Percentiles rank a stretch among this genome's conserved stretches.
phyloP scores from a whole-genome alignment of 176 grass and related monocot species.

The Elymus sibiricus region DNA sequence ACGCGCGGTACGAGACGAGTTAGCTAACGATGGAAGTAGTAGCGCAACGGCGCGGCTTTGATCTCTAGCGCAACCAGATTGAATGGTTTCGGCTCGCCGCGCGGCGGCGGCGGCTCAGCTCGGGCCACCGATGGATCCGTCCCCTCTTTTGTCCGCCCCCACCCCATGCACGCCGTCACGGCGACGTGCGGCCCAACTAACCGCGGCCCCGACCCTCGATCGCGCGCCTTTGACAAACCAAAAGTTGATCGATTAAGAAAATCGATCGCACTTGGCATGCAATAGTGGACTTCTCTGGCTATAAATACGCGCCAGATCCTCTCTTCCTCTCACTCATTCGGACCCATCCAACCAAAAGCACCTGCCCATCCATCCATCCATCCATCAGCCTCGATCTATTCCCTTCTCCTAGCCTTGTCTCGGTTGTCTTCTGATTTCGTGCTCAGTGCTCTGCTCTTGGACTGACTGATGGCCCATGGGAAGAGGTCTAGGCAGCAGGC shows the following conservation, averaged over 20 bases:
- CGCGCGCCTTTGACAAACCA: not conserved
- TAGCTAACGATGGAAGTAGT: not conserved
- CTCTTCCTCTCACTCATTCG: not conserved
- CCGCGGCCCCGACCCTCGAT: not conserved
- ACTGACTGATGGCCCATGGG: slow-evolving; percentile 38
- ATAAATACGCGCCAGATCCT: slow-evolving; percentile 11
- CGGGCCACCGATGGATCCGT: not conserved
- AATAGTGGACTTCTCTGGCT: not conserved
- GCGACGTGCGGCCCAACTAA: not conserved
- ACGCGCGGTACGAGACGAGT: not conserved
- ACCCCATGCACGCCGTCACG: not conserved
- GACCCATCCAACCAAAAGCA: not conserved
- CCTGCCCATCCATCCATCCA: not conserved
- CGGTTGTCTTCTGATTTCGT: not conserved
- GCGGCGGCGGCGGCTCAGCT: not conserved
- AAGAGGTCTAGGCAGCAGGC: slow-evolving; percentile 48
- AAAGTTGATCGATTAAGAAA: not conserved
- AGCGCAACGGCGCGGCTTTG: not conserved
- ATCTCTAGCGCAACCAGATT: not conserved
- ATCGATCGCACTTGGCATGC: not conserved
- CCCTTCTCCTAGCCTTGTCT: not conserved
- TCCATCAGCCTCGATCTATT: not conserved
- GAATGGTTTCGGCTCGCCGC: not conserved
- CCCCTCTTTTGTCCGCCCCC: not conserved
- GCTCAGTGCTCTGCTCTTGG: not conserved